Percentiles rank a stretch among this genome's conserved stretches.
Conservation (phyloP, 805 yeast species). For the Wickerhamiella azyma region DNA sequence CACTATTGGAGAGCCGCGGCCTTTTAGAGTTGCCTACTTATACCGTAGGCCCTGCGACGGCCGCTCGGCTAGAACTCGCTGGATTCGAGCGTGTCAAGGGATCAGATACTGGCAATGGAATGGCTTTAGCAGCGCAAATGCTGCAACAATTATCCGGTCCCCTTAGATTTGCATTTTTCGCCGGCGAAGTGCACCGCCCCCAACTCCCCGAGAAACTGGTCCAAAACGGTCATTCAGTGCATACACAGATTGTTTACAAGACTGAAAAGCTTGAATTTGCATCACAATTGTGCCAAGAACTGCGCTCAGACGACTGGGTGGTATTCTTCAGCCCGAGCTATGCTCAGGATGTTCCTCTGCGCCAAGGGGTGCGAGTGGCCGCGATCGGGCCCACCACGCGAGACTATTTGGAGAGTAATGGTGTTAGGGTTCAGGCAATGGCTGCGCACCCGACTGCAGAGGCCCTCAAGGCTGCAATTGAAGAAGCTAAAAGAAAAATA, state of each 20-base stretch:
- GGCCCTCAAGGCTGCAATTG: constrained; percentile 35
- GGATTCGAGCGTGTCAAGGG: constrained; percentile 66
- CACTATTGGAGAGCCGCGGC: constrained; percentile 21
- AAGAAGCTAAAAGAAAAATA: not conserved
- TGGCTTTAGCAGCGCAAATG: constrained; percentile 50
- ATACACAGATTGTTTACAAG: constrained; percentile 54
- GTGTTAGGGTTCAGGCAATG: constrained; percentile 46
- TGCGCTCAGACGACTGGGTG: constrained; percentile 40
- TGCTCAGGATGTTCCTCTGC: constrained; percentile 29
- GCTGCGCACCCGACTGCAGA: constrained; percentile 61
- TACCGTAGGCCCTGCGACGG: constrained; percentile 90
- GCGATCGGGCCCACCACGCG: constrained; percentile 86
- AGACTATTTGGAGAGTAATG: constrained; percentile 41
- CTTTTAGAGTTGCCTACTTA: constrained; percentile 35
- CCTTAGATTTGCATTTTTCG: constrained; percentile 42
- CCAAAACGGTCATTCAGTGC: constrained; percentile 31
- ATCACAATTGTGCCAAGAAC: constrained; percentile 22
- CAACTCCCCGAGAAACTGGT: constrained; percentile 53
- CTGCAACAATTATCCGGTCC: constrained; percentile 18
- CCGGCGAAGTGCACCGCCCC: constrained; percentile 77
- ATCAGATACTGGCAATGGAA: constrained; percentile 72
- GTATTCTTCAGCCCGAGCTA: constrained; percentile 91
- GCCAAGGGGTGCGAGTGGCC: constrained; percentile 33
- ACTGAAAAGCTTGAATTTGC: constrained; percentile 43
- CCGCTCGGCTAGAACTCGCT: constrained; percentile 36